phyloP scores from a whole-genome alignment of 306 rosid genomes.

The Vicia sativa region DNA sequence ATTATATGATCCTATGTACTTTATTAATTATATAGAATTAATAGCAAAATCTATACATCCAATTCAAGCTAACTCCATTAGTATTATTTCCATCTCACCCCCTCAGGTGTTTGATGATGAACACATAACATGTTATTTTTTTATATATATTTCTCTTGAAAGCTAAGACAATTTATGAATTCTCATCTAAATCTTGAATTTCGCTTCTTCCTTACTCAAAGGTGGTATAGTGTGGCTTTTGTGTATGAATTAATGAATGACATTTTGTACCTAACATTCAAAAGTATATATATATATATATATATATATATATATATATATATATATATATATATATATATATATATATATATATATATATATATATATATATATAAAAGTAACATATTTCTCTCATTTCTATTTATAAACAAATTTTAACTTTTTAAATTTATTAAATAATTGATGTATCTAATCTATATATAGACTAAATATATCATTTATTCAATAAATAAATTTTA shows the following conservation, averaged over 20 bases:
- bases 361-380: no score
- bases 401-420: no score
- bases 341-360: no score
- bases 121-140: conserved; percentile 36
- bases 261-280: conserved; percentile 61
- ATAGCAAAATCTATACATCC: conserved; percentile 31
- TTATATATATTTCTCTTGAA: conserved; percentile 59
- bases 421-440: no score
- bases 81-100: conserved; percentile 26
- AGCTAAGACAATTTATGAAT: conserved; percentile 59
- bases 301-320: no score
- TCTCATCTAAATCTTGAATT: conserved; percentile 42
- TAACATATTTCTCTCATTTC: no score
- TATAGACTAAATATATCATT: no score
- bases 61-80: conserved; percentile 39
- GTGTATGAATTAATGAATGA: conserved; percentile 43
- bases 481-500: no score
- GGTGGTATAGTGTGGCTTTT: conserved; percentile 47
- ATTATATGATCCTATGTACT: conserved; percentile 24
- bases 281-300: no score
- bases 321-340: no score
- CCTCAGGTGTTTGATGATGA: conserved; percentile 36
- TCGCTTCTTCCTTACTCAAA: conserved; percentile 75
- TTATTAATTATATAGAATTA: not conserved
- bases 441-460: no score